A percentile compares a stretch with the other conserved stretches of the same genome.
These are phyloP conservation scores for Limtongia smithiae DNA, from an alignment of 805 yeast genomes.

Conservation along the genomic window DNA sequence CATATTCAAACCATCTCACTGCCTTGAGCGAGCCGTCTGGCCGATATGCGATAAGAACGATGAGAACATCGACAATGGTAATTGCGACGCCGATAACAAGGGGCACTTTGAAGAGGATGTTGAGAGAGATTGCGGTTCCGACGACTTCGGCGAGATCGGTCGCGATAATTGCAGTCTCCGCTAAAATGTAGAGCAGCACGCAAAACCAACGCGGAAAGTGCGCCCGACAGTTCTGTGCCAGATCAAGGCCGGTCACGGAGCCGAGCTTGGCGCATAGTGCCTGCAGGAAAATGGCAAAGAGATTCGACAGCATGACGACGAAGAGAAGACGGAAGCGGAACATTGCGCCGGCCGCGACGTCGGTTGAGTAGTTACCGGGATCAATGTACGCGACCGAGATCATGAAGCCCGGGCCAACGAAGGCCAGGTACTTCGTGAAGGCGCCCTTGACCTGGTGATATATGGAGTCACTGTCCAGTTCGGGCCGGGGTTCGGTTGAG, in stretches of 20 bases:
- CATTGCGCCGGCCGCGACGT: conserved; percentile 89
- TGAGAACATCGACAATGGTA: conserved; percentile 79
- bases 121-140: conserved; percentile 93
- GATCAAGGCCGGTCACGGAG: conserved; percentile 87
- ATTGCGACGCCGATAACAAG: conserved; percentile 76
- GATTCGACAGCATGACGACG: conserved; percentile 71
- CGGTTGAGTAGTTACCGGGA: conserved; percentile 95
- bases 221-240: conserved; percentile 80
- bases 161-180: conserved; percentile 89
- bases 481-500: neutral
- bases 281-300: conserved; percentile 85
- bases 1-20: conserved; percentile 74
- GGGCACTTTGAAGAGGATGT: conserved; percentile 77
- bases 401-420: conserved; percentile 95
- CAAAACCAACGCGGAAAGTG: conserved; percentile 59
- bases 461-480: neutral
- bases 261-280: conserved; percentile 83
- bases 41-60: conserved; percentile 81
- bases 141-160: conserved; percentile 97
- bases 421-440: conserved; percentile 51
- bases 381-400: conserved; percentile 95
- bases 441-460: neutral
- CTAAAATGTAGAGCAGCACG: conserved; percentile 59
- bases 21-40: conserved; percentile 79
- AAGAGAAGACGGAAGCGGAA: conserved; percentile 76